These are phyloP conservation scores for Pichia sp. DNA, from an alignment of 1,139 yeast genomes.

Conservation along the genomic window DNA sequence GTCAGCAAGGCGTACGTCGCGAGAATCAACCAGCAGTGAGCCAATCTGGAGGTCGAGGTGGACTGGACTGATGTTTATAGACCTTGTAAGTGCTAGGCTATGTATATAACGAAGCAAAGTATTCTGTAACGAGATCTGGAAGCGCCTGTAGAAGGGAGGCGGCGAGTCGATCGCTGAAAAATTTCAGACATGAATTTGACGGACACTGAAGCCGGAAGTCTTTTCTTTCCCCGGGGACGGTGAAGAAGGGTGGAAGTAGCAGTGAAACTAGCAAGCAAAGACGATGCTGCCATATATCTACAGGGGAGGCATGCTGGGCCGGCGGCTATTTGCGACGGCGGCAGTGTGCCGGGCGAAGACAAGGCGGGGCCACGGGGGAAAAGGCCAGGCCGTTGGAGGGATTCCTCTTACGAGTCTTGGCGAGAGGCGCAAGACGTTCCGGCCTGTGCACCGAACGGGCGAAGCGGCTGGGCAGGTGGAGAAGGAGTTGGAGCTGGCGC, in stretches of 20 bases:
- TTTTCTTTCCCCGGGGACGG: not conserved
- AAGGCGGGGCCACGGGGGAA: not conserved
- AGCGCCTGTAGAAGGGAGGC: not conserved
- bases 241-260: not conserved
- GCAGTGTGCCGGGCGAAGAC: not conserved
- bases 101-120: too few species aligned
- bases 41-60: too few species aligned
- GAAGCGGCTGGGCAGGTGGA: not conserved
- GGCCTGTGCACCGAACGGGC: not conserved
- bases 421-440: not conserved
- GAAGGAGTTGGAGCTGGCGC: not conserved
- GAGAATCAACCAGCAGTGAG: constrained; percentile 43
- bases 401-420: not conserved
- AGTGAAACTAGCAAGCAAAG: not conserved
- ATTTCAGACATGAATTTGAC: not conserved
- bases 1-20: constrained; percentile 71
- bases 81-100: too few species aligned
- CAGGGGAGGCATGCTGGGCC: not conserved
- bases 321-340: not conserved
- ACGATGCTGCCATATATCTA: not conserved
- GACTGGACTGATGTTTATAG: too few species aligned
- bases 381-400: not conserved
- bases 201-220: too few species aligned
- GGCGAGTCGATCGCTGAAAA: not conserved
- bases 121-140: too few species aligned